Evolutionary conservation across 1,139 yeast genomes (phyloP).

Genomic region (Pichia sp.): DNA sequence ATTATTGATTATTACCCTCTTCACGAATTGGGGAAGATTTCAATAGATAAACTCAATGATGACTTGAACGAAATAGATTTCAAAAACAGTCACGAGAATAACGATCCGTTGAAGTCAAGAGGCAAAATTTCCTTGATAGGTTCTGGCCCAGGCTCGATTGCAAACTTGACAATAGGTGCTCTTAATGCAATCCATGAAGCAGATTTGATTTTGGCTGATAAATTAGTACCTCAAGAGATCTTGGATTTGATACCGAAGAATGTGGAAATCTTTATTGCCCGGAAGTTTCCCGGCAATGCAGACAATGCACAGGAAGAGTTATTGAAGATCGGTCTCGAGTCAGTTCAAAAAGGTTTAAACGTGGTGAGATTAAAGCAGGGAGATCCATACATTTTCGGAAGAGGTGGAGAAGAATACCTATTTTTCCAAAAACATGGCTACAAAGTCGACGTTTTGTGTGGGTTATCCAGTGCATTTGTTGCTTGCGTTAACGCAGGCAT

Average conservation of each 20-base stretch:
- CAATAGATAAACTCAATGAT: slow-evolving; percentile 51
- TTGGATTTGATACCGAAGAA: slow-evolving; percentile 71
- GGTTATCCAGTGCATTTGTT: slow-evolving; percentile 85
- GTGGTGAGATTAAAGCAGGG: slow-evolving; percentile 95
- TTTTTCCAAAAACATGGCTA: slow-evolving; percentile 67
- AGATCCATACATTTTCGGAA: slow-evolving; percentile 93
- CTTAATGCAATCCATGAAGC: slow-evolving; percentile 75
- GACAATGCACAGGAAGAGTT: slow-evolving; percentile 89
- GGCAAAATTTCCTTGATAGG: slow-evolving; percentile 82
- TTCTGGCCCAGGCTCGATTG: slow-evolving; percentile 89
- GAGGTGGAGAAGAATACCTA: slow-evolving; percentile 90
- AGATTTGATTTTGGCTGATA: slow-evolving; percentile 83
- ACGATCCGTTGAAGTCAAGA: background rate
- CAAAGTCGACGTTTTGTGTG: slow-evolving; percentile 74
- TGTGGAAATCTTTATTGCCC: slow-evolving; percentile 78
- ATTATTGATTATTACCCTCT: slow-evolving; percentile 90
- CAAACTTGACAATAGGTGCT: slow-evolving; percentile 82
- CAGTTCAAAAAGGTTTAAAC: slow-evolving; percentile 58
- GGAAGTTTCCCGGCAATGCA: slow-evolving; percentile 96
- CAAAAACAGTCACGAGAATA: background rate
- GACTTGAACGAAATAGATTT: slow-evolving; percentile 21
- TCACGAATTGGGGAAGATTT: slow-evolving; percentile 51
- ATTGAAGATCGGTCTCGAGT: slow-evolving; percentile 62
- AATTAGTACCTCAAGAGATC: slow-evolving; percentile 86
- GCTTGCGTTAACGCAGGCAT: slow-evolving; percentile 83